These are phyloP conservation scores for Lyophyllum semitale DNA, from an alignment of 768 basidiomycete species.

Conservation along the genomic window DNA sequence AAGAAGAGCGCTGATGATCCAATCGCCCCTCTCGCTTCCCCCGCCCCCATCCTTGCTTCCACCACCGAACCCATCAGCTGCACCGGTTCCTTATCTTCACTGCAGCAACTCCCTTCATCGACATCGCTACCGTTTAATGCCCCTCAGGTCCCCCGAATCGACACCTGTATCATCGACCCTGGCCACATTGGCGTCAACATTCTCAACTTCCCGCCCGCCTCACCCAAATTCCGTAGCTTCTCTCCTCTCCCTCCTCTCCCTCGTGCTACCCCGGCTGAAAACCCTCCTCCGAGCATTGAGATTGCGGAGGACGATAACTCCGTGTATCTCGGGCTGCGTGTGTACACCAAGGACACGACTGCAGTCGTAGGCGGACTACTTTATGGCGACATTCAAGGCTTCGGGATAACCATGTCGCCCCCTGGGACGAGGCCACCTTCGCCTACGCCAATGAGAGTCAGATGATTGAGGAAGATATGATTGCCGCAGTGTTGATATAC, in stretches of 20 bases:
- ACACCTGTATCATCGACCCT: constrained; percentile 15
- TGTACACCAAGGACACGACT: constrained; percentile 46
- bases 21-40: background rate
- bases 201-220: background rate
- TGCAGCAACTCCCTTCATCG: background rate
- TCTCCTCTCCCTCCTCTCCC: constrained; percentile 4
- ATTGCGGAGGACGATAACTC: constrained; percentile 36
- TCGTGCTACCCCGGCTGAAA: background rate
- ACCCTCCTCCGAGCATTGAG: constrained; percentile 12
- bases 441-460: background rate
- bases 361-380: constrained; percentile 30
- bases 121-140: background rate
- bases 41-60: background rate
- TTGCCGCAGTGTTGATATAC: background rate
- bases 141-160: constrained; percentile 3
- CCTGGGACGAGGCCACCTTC: constrained; percentile 5
- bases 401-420: background rate
- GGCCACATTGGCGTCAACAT: constrained; percentile 6
- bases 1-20: constrained; percentile 21
- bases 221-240: constrained; percentile 2
- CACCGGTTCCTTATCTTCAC: background rate
- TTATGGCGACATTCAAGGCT: constrained; percentile 2
- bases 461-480: background rate
- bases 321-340: constrained; percentile 40
- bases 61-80: background rate